Conservation (phyloP, 805 yeast species). For the Cyberlindnera japonica region DNA sequence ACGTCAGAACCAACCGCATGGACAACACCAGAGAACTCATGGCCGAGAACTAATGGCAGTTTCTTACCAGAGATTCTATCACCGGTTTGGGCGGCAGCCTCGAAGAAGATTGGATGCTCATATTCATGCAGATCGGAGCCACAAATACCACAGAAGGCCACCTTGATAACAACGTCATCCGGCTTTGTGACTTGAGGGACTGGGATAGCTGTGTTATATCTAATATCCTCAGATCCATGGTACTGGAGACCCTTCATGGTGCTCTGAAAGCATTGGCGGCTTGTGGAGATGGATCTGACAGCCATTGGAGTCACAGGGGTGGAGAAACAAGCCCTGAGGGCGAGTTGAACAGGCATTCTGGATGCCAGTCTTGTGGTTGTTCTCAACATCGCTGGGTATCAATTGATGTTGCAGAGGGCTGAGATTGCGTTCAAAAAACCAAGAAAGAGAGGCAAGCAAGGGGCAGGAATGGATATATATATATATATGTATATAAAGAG, state of each 20-base stretch:
- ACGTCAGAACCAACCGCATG: conserved; percentile 50
- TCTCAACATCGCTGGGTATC: neutral
- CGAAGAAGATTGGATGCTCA: conserved; percentile 57
- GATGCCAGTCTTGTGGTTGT: no score
- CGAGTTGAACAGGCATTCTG: no score
- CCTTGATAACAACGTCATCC: conserved; percentile 41
- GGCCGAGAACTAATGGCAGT: conserved; percentile 56
- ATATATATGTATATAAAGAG: no score
- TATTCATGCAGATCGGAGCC: conserved; percentile 62
- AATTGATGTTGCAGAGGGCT: no score
- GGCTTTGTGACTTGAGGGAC: conserved; percentile 35
- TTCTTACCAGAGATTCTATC: conserved; percentile 32
- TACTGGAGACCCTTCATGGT: conserved; percentile 33
- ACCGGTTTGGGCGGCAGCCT: conserved; percentile 38
- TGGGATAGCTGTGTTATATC: conserved; percentile 31
- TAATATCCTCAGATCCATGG: conserved; percentile 36
- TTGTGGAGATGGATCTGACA: neutral
- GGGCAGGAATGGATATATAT: no score
- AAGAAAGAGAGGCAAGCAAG: no score
- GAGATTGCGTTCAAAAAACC: no score
- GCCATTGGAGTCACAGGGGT: neutral
- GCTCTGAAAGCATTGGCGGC: neutral
- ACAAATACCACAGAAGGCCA: conserved; percentile 53
- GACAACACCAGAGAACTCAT: conserved; percentile 59
- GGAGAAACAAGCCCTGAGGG: neutral